These are phyloP conservation scores for Penicillium taxi DNA, from an alignment of 495 filamentous ascomycete genomes.

Conservation along the genomic window DNA sequence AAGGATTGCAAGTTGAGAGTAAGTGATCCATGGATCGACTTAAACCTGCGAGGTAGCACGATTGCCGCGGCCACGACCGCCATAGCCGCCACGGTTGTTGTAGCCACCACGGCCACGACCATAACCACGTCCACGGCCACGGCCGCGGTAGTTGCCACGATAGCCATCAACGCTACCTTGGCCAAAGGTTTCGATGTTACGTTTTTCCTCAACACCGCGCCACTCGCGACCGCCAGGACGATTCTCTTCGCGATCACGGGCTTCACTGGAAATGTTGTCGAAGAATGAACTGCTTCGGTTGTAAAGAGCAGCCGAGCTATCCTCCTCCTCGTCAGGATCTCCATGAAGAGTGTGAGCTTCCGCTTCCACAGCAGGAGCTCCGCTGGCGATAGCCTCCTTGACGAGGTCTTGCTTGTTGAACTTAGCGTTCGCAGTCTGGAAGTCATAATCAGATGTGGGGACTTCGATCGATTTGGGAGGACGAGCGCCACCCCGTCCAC, in stretches of 20 bases:
- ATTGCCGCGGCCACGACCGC: slow-evolving; percentile 39
- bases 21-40: slow-evolving; percentile 3
- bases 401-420: slow-evolving; percentile 96
- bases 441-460: slow-evolving; percentile 86
- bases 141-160: slow-evolving; percentile 58
- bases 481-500: slow-evolving; percentile 47
- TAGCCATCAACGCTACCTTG: slow-evolving; percentile 91
- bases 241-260: slow-evolving; percentile 78
- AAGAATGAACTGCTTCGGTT: slow-evolving; percentile 86
- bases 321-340: slow-evolving; percentile 24
- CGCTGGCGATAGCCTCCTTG: slow-evolving; percentile 79
- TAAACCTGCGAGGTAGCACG: slow-evolving; percentile 36
- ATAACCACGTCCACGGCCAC: slow-evolving; percentile 53
- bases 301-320: slow-evolving; percentile 42
- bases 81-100: slow-evolving; percentile 38
- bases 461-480: slow-evolving; percentile 70
- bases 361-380: slow-evolving; percentile 56
- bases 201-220: slow-evolving; percentile 84
- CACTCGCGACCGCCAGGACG: slow-evolving; percentile 81
- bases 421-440: slow-evolving; percentile 84
- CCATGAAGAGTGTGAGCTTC: slow-evolving; percentile 31
- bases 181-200: slow-evolving; percentile 98
- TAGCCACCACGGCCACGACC: slow-evolving; percentile 55
- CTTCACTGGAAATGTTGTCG: slow-evolving; percentile 92
- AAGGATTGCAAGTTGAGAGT: slow-evolving; percentile 7